Conservation (phyloP, 805 yeast species). For the Saturnispora sanitii region DNA sequence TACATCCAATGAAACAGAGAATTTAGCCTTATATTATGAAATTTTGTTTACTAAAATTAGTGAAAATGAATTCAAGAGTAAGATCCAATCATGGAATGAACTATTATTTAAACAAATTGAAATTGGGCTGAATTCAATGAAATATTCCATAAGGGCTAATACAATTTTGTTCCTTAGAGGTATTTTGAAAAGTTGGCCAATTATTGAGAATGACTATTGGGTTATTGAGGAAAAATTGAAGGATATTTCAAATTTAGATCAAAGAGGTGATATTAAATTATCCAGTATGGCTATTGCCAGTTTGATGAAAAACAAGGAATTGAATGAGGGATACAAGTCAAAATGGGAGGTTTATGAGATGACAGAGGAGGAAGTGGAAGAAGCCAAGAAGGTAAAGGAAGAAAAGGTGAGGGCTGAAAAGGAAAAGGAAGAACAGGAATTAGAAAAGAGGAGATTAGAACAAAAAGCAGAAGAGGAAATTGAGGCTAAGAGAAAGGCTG, state of each 20-base stretch:
- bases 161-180: constrained; percentile 66
- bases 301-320: constrained; percentile 38
- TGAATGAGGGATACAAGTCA: constrained; percentile 28
- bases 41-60: constrained; percentile 38
- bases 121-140: constrained; percentile 36
- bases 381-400: constrained; percentile 18
- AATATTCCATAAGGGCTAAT: constrained; percentile 74
- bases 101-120: constrained; percentile 35
- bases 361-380: constrained; percentile 34
- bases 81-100: constrained; percentile 40
- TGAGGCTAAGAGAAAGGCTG: not conserved
- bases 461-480: not conserved
- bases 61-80: constrained; percentile 18
- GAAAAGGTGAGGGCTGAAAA: constrained; percentile 15
- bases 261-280: constrained; percentile 70
- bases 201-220: constrained; percentile 57
- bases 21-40: constrained; percentile 63
- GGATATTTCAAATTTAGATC: constrained; percentile 40
- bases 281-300: constrained; percentile 68
- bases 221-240: constrained; percentile 38
- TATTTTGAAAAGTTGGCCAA: constrained; percentile 50
- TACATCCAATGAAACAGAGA: constrained; percentile 73
- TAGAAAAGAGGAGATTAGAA: constrained; percentile 1
- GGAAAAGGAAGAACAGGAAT: constrained; percentile 14
- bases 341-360: constrained; percentile 47